Percentiles rank a stretch among this genome's conserved stretches.
These are phyloP conservation scores for Aspergillus fumigatus DNA, from an alignment of 2,329 filamentous ascomycete genomes.

Conservation along the genomic window DNA sequence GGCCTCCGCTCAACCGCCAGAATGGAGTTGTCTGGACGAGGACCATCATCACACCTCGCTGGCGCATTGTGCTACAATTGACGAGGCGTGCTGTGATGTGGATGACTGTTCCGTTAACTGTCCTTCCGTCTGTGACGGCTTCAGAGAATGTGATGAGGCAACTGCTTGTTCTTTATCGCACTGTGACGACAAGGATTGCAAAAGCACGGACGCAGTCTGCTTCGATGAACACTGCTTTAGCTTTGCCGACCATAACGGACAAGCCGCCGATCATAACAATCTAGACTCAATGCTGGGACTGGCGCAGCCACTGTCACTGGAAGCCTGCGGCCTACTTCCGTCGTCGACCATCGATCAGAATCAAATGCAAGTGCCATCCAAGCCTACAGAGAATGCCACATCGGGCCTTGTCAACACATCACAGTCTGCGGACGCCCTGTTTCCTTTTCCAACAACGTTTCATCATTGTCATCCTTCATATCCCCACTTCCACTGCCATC, in stretches of 20 bases:
- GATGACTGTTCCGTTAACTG: constrained; percentile 37
- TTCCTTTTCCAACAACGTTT: constrained; percentile 18
- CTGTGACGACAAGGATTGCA: constrained; percentile 26
- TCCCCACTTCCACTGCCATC: constrained; percentile 27
- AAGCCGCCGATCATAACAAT: constrained; percentile 21
- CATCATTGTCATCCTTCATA: constrained; percentile 22
- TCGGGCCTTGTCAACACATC: constrained; percentile 12
- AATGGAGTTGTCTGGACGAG: constrained; percentile 27
- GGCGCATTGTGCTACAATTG: constrained; percentile 20
- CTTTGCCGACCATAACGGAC: constrained; percentile 11
- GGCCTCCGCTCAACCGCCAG: constrained; percentile 15
- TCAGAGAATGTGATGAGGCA: constrained; percentile 36
- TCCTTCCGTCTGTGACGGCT: constrained; percentile 39
- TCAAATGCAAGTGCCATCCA: constrained; percentile 16
- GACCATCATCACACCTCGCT: constrained; percentile 26
- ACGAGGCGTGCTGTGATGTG: constrained; percentile 37
- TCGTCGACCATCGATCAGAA: constrained; percentile 16
- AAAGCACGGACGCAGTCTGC: constrained; percentile 31
- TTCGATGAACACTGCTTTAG: constrained; percentile 37
- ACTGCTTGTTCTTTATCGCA: constrained; percentile 33
- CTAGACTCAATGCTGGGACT: constrained; percentile 32
- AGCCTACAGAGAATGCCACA: constrained; percentile 15
- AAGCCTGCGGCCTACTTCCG: constrained; percentile 24
- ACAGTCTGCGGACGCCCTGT: constrained; percentile 13
- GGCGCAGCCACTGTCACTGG: constrained; percentile 25